Percentiles rank a stretch among this genome's conserved stretches.
Conservation (phyloP, 805 yeast species). For the Spathaspora boniae region DNA sequence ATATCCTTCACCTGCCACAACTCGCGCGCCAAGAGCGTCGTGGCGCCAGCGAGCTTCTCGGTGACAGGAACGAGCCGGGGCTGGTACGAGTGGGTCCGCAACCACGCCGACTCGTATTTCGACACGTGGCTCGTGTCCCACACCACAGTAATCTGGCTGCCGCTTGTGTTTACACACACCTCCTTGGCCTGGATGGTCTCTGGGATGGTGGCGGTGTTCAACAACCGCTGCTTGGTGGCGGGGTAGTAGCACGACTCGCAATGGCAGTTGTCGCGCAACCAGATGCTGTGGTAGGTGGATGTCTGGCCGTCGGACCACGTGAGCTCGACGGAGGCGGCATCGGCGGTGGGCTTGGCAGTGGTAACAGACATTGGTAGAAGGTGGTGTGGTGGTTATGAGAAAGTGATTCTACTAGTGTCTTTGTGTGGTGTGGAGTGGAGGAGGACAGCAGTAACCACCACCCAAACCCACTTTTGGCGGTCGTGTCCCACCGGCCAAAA, state of each 20-base stretch:
- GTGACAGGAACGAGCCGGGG: slow-evolving; percentile 41
- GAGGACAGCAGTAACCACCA: too few species aligned
- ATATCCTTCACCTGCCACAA: slow-evolving; percentile 47
- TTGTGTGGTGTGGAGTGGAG: too few species aligned
- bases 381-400: not conserved
- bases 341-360: not conserved
- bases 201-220: slow-evolving; percentile 48
- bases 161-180: slow-evolving; percentile 10
- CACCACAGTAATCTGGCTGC: slow-evolving; percentile 13
- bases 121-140: slow-evolving; percentile 45
- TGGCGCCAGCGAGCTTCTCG: slow-evolving; percentile 24
- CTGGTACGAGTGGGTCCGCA: slow-evolving; percentile 48
- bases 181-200: slow-evolving; percentile 23
- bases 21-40: slow-evolving; percentile 24
- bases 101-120: slow-evolving; percentile 38
- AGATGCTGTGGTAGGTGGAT: slow-evolving; percentile 43
- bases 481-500: too few species aligned
- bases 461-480: too few species aligned
- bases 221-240: slow-evolving; percentile 55
- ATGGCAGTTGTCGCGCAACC: slow-evolving; percentile 67
- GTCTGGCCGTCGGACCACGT: slow-evolving; percentile 7
- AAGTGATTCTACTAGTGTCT: too few species aligned
- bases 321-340: slow-evolving; percentile 3
- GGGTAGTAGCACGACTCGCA: slow-evolving; percentile 53
- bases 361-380: slow-evolving; percentile 2